A percentile compares a stretch with the other conserved stretches of the same genome.
These are phyloP conservation scores for Cordyceps cicadae DNA, from an alignment of 2,329 filamentous ascomycete genomes.

Conservation along the genomic window DNA sequence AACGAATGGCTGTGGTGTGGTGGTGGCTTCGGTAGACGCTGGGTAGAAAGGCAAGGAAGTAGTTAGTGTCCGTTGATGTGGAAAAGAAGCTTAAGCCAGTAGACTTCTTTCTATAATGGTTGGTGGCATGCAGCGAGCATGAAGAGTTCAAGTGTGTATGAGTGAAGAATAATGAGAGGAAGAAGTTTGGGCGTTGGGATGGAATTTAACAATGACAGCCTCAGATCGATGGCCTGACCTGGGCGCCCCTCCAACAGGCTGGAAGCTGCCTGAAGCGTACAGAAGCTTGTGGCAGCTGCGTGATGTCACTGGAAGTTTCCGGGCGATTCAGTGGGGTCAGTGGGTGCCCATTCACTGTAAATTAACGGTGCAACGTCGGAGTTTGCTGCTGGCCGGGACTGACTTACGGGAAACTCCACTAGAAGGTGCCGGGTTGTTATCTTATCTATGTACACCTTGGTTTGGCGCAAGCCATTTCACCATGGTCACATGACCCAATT, in stretches of 20 bases:
- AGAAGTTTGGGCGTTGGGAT: neutral
- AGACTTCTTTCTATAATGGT: conserved; percentile 6
- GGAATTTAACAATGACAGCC: conserved; percentile 14
- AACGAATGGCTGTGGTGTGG: conserved; percentile 11
- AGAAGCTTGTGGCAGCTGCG: conserved; percentile 17
- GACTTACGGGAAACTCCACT: no score
- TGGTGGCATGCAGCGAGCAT: neutral
- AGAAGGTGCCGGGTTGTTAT: neutral
- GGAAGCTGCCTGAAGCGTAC: conserved; percentile 24
- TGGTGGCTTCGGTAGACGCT: neutral
- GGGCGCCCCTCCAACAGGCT: conserved; percentile 20
- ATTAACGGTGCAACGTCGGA: no score
- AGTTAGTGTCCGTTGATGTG: neutral
- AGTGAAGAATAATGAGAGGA: neutral
- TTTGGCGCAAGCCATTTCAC: neutral
- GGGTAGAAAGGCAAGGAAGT: neutral
- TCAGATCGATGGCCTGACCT: conserved; percentile 9
- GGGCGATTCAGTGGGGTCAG: conserved; percentile 10
- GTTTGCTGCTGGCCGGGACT: no score
- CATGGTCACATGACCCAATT: conserved; percentile 7
- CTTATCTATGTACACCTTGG: neutral
- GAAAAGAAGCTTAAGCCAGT: neutral
- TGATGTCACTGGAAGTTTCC: conserved; percentile 19
- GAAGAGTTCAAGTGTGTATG: neutral
- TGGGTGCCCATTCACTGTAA: neutral